phyloP scores from a whole-genome alignment of 2,329 filamentous ascomycete species.

The Fusarium begoniae region DNA sequence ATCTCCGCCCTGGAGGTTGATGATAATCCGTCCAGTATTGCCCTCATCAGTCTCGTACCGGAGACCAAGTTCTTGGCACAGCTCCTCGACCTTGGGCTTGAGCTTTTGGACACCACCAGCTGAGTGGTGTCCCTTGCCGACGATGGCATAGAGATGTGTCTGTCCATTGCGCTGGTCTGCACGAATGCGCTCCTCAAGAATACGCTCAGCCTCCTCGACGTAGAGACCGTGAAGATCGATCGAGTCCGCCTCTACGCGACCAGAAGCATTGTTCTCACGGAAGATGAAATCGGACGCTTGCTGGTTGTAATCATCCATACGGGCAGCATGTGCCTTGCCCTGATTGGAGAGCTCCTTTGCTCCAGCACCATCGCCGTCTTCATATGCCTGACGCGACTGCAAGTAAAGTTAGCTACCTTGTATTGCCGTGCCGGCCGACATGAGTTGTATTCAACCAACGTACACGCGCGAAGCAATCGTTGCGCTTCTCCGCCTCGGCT shows the following conservation, averaged over 20 bases:
- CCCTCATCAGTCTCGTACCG: slow-evolving; percentile 88
- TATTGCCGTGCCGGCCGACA: neutral
- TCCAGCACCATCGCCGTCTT: slow-evolving; percentile 80
- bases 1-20: slow-evolving; percentile 81
- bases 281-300: slow-evolving; percentile 96
- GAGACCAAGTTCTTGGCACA: slow-evolving; percentile 84
- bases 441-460: slow-evolving; percentile 42
- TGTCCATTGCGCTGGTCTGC: slow-evolving; percentile 79
- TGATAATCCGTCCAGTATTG: slow-evolving; percentile 88
- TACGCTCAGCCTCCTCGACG: slow-evolving; percentile 93
- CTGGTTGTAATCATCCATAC: slow-evolving; percentile 89
- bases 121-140: slow-evolving; percentile 94
- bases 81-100: slow-evolving; percentile 90
- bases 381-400: slow-evolving; percentile 81
- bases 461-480: slow-evolving; percentile 79
- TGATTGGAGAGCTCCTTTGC: slow-evolving; percentile 87
- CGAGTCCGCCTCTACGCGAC: slow-evolving; percentile 78
- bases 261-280: slow-evolving; percentile 87
- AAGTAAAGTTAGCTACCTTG: slow-evolving; percentile 13
- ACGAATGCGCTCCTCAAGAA: slow-evolving; percentile 85
- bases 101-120: slow-evolving; percentile 87
- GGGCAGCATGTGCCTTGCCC: slow-evolving; percentile 82
- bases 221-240: slow-evolving; percentile 96
- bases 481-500: slow-evolving; percentile 80
- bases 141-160: slow-evolving; percentile 90